A percentile compares a stretch with the other conserved stretches of the same genome.
Evolutionary conservation across 176 grass and related monocot species (phyloP).

Genomic region (Metroxylon sagu): DNA sequence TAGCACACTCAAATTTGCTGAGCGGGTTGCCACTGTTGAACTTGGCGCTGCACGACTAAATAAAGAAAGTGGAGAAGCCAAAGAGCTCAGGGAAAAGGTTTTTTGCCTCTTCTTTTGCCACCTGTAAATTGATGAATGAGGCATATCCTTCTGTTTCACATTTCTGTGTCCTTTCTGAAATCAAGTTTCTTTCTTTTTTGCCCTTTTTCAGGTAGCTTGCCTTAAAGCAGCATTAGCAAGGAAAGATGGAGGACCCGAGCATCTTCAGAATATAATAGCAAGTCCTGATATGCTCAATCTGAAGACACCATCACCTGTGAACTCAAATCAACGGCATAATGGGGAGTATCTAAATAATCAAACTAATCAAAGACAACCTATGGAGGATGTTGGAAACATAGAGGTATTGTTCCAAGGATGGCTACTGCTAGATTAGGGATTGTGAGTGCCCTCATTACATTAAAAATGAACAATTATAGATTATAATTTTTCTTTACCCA

Average conservation of each 20-base stretch:
- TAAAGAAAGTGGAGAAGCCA: neutral
- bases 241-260: constrained; percentile 59
- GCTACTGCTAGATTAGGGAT: no score
- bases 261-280: constrained; percentile 34
- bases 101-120: neutral
- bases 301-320: constrained; percentile 42
- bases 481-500: no score
- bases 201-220: constrained; percentile 44
- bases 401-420: constrained; percentile 35
- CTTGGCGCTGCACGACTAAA: neutral
- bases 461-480: no score
- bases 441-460: no score
- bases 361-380: constrained; percentile 66
- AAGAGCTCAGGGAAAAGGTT: neutral
- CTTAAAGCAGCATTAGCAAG: constrained; percentile 68
- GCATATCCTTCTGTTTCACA: neutral
- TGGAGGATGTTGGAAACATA: constrained; percentile 98
- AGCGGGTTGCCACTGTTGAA: neutral
- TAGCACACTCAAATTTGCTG: neutral
- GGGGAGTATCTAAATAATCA: constrained; percentile 53
- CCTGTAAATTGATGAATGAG: no score
- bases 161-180: constrained; percentile 9
- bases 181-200: constrained; percentile 5
- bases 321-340: constrained; percentile 41
- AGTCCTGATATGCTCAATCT: constrained; percentile 38